These are phyloP conservation scores for Suhomyces canberraensis DNA, from an alignment of 805 yeast species.

Conservation along the genomic window DNA sequence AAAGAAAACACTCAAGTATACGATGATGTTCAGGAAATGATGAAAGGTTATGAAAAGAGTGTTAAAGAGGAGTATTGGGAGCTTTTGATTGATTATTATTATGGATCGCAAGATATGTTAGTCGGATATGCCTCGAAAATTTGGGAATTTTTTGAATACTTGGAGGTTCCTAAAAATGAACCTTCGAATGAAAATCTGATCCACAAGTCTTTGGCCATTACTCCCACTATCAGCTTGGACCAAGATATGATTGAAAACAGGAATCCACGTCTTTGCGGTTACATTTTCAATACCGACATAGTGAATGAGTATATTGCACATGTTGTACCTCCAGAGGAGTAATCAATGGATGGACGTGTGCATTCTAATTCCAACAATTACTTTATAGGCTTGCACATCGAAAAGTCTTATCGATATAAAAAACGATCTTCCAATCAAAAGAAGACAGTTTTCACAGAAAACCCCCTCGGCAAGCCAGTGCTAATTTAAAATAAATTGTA, in stretches of 20 bases:
- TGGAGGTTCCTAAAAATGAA: slow-evolving; percentile 12
- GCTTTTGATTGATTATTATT: slow-evolving; percentile 18
- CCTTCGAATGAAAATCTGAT: not conserved
- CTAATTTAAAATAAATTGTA: no score
- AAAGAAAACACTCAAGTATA: not conserved
- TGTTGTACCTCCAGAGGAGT: slow-evolving; percentile 16
- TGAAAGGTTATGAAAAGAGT: not conserved
- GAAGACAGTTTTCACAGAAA: no score
- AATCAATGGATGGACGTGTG: no score
- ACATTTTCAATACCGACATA: slow-evolving; percentile 14
- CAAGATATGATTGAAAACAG: slow-evolving; percentile 15
- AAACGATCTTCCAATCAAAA: no score
- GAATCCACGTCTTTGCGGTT: slow-evolving; percentile 17
- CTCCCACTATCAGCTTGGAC: slow-evolving; percentile 13
- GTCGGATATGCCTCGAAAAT: slow-evolving; percentile 19
- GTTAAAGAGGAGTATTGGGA: slow-evolving; percentile 8
- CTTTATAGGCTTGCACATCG: no score
- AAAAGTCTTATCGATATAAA: no score
- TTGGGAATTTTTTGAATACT: slow-evolving; percentile 21
- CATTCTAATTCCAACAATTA: no score
- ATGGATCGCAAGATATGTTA: slow-evolving; percentile 25
- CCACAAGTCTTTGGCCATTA: slow-evolving; percentile 12
- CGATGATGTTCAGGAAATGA: not conserved
- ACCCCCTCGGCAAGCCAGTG: no score
- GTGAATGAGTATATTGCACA: slow-evolving; percentile 22